Evolutionary conservation across 805 yeast genomes (phyloP).

Genomic region (Suhomyces kilbournensis): DNA sequence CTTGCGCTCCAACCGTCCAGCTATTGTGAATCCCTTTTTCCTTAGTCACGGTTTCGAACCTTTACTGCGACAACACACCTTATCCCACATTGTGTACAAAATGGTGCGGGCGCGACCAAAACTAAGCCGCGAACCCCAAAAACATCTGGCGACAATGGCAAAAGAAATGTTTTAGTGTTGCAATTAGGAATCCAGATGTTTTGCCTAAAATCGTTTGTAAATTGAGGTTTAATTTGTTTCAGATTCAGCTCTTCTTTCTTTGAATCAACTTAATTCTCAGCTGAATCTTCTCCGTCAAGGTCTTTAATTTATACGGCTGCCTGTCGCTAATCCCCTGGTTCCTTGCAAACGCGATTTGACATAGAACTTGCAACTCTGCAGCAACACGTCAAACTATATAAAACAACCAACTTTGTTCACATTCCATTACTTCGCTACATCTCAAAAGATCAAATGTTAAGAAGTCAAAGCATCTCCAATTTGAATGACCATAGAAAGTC

Average conservation of each 20-base stretch:
- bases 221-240: neutral
- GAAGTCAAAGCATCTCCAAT: slow-evolving; percentile 26
- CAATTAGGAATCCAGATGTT: neutral
- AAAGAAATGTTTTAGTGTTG: neutral
- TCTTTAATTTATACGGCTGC: neutral
- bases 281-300: neutral
- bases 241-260: neutral
- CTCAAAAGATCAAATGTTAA: slow-evolving; percentile 15
- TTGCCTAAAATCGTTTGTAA: neutral
- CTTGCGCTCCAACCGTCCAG: neutral
- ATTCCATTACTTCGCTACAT: neutral
- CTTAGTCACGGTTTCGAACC: neutral
- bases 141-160: neutral
- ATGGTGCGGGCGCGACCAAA: neutral
- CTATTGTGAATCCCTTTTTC: neutral
- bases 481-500: slow-evolving; percentile 16
- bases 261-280: neutral
- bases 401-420: neutral
- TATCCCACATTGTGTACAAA: neutral
- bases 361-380: neutral
- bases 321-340: neutral
- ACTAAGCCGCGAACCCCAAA: neutral
- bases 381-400: neutral
- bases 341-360: neutral
- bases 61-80: neutral